Base-by-base conservation (phyloP, 164 flowering plant genomes). In the Paratinospora sagittata region DNA sequence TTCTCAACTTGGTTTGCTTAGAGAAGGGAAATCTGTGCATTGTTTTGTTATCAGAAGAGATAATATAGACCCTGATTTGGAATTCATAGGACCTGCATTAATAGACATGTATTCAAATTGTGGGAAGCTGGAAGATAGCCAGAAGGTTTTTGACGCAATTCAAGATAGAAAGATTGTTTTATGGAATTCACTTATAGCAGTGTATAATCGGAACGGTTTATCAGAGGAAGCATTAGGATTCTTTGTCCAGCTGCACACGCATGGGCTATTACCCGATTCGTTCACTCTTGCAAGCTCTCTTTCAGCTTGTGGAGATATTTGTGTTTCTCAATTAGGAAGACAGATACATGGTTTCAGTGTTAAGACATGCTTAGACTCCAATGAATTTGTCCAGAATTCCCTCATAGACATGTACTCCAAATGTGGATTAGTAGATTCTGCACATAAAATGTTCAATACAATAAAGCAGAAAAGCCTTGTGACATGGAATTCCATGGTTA, bases 401-500 rank as follows among this genome's bases (percentile, higher is more conserved):
- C 78, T 92, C 27, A 87, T 91, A 62, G 88, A 85, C 75, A 89
- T 91, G 95, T 88, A 90, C 64, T 80, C 81, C 27, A 90, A 91
- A 76, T 84, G 93, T 76, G 90, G 92, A 12, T 71, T 66, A 39
- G 78, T 82, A 61, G 81, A 84, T 70, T 77, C 73, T n/a, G 91
- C 97, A 27, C 66, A 77, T 41, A 49, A 12, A 65, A 70, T 87
- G 52, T 92, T 89, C 61, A 66, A 75, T 27, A 63, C 64, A 37
- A 66, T 74, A 52, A 41, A 76, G 69, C 63, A 67, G 19, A 84
- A 65, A 77, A 75, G 86, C 72, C 78, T 86, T 37, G 79, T 90
- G 27, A 75, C 95, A 13, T 92, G 98, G 97, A 90, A 89, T 72
- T 83, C 85, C 34, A 88, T 92, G 93, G 82, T 91, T 34, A 73